Conservation (phyloP, 495 filamentous ascomycete genomes). For the Tuber umbilicatum region DNA sequence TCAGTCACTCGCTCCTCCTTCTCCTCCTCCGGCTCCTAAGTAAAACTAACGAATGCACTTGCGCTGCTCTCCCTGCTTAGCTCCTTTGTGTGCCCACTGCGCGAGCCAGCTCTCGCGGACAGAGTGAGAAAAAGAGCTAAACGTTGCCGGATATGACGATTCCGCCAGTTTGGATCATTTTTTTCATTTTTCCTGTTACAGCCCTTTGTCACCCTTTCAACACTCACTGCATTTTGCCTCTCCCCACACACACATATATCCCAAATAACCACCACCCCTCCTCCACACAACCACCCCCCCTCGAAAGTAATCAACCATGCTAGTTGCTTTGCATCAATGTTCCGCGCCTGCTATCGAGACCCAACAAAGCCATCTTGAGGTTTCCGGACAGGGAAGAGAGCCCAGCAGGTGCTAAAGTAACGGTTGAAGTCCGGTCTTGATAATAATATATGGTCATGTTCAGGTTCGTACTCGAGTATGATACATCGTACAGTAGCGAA, state of each 20-base stretch:
- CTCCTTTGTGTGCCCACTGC: constrained; percentile 2
- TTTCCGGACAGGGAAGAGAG: constrained; percentile 32
- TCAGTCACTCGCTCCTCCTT: neutral
- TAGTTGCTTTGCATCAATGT: constrained; percentile 34
- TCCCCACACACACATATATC: constrained; percentile 15
- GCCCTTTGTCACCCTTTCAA: constrained; percentile 28
- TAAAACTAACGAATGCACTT: neutral
- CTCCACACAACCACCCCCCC: constrained; percentile 21
- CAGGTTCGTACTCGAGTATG: constrained; percentile 38
- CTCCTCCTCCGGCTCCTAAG: neutral
- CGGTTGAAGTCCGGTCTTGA: constrained; percentile 18
- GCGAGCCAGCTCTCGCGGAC: neutral
- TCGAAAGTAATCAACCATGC: constrained; percentile 13
- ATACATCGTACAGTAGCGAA: constrained; percentile 20
- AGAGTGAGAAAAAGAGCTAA: constrained; percentile 14
- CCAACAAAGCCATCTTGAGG: constrained; percentile 32
- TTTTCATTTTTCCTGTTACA: constrained; percentile 18
- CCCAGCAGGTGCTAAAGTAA: constrained; percentile 37
- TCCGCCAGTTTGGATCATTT: constrained; percentile 18
- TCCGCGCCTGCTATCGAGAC: constrained; percentile 34
- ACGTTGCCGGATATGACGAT: constrained; percentile 34
- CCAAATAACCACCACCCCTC: constrained; percentile 8
- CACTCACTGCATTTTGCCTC: constrained; percentile 29
- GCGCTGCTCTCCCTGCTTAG: neutral
- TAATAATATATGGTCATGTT: too few species aligned